Evolutionary conservation across 2,329 filamentous ascomycete genomes (phyloP).

Genomic region (Chrysoporthe cubensis): DNA sequence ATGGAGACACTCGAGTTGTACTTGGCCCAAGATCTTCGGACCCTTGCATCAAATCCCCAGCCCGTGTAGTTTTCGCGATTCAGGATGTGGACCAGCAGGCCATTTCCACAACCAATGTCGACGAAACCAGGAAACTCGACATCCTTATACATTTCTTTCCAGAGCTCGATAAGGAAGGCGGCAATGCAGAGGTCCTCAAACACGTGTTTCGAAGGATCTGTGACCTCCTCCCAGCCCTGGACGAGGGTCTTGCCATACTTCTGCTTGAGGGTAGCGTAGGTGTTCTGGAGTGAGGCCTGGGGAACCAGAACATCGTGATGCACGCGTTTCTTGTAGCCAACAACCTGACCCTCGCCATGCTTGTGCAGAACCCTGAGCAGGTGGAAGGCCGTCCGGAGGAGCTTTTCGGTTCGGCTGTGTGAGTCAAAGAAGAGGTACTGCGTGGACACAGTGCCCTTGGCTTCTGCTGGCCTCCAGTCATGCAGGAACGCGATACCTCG

Average conservation of each 20-base stretch:
- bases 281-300: conserved; percentile 78
- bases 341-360: conserved; percentile 67
- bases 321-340: conserved; percentile 78
- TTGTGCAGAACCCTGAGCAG: conserved; percentile 72
- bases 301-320: conserved; percentile 82
- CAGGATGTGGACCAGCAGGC: conserved; percentile 83
- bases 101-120: conserved; percentile 95
- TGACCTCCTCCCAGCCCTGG: conserved; percentile 80
- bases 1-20: conserved; percentile 53
- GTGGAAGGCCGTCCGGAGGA: conserved; percentile 69
- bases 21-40: conserved; percentile 79
- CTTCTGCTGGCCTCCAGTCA: conserved; percentile 55
- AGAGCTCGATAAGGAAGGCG: conserved; percentile 90
- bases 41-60: conserved; percentile 91
- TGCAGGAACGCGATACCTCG: conserved; percentile 77
- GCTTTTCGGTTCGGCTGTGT: conserved; percentile 45
- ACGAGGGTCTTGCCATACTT: conserved; percentile 76
- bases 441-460: conserved; percentile 58
- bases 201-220: conserved; percentile 87
- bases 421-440: conserved; percentile 61
- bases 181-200: conserved; percentile 94
- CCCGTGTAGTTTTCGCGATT: conserved; percentile 79
- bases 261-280: conserved; percentile 78
- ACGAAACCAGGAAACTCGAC: conserved; percentile 81
- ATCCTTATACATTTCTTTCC: conserved; percentile 76